phyloP scores from a whole-genome alignment of 1,284 basidiomycete species.

The Malassezia furfur region DNA sequence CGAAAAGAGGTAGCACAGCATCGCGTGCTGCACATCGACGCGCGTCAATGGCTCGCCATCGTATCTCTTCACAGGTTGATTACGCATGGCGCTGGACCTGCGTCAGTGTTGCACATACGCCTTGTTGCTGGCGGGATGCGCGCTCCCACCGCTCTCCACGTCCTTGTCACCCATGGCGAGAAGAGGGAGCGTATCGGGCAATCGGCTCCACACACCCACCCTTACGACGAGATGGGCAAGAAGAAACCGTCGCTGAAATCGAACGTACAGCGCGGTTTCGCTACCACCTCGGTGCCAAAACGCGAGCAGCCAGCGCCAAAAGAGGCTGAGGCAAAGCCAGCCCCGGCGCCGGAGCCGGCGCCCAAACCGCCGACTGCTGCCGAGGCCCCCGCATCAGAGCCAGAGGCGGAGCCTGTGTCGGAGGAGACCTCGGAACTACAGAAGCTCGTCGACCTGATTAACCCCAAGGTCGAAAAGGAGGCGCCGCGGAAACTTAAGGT shows the following conservation, averaged over 20 bases:
- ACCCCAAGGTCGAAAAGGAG: slow-evolving; percentile 83
- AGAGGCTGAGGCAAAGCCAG: not conserved
- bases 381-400: not conserved
- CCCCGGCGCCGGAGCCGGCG: not conserved
- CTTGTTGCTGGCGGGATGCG: too few species aligned
- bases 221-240: slow-evolving; percentile 21
- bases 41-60: slow-evolving; percentile 41
- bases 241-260: slow-evolving; percentile 43
- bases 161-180: slow-evolving; percentile 5
- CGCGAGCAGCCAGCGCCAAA: slow-evolving; percentile 53
- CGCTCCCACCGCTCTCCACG: not conserved
- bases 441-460: slow-evolving; percentile 59
- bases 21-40: slow-evolving; percentile 70
- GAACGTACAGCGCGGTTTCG: slow-evolving; percentile 41
- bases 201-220: not conserved
- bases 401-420: not conserved
- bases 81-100: slow-evolving; percentile 26
- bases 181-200: not conserved
- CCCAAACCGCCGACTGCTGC: not conserved
- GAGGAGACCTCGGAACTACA: slow-evolving; percentile 43
- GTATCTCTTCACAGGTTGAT: slow-evolving; percentile 44
- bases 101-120: not conserved
- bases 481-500: slow-evolving; percentile 60
- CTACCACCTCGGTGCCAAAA: slow-evolving; percentile 60
- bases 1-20: slow-evolving; percentile 67